Evolutionary conservation across 2,329 filamentous ascomycete species (phyloP).

Genomic region (Zopfia rhizophila): DNA sequence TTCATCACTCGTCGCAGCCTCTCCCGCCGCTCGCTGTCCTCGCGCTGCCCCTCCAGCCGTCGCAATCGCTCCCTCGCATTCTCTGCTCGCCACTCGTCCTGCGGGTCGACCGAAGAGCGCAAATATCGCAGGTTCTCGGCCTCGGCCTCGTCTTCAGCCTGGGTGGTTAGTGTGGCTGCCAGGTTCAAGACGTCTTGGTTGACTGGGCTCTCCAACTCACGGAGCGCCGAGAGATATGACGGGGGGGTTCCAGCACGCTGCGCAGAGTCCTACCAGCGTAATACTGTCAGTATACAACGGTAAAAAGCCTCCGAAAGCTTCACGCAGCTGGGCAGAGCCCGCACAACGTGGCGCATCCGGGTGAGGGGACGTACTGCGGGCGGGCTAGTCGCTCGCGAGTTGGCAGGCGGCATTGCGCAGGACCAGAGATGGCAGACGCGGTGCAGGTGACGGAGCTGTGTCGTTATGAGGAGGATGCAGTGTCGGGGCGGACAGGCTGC

Average conservation of each 20-base stretch:
- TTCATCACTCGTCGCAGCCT: slow-evolving; percentile 58
- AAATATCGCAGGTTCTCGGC: slow-evolving; percentile 64
- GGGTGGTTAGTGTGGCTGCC: slow-evolving; percentile 60
- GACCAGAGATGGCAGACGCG: slow-evolving; percentile 7
- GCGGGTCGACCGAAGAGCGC: slow-evolving; percentile 53
- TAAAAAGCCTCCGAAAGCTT: no score
- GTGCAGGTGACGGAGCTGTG: slow-evolving; percentile 3
- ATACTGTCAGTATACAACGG: slow-evolving; percentile 33
- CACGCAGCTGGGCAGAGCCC: slow-evolving; percentile 5
- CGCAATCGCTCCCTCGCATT: slow-evolving; percentile 34
- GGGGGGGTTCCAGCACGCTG: slow-evolving; percentile 36
- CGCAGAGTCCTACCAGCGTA: slow-evolving; percentile 33
- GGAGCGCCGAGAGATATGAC: slow-evolving; percentile 58
- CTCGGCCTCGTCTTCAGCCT: slow-evolving; percentile 57
- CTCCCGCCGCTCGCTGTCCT: slow-evolving; percentile 54
- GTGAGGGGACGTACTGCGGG: slow-evolving; percentile 27
- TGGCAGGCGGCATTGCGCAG: slow-evolving; percentile 48
- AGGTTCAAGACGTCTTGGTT: slow-evolving; percentile 56
- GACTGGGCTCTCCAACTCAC: slow-evolving; percentile 60
- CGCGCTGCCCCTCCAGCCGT: slow-evolving; percentile 37
- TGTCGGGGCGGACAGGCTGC: not conserved
- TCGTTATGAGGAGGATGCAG: not conserved
- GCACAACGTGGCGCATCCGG: slow-evolving; percentile 6
- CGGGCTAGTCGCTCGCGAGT: slow-evolving; percentile 37
- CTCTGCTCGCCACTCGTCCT: slow-evolving; percentile 45